Conservation (phyloP, 345 rosid species). For the Garcia nutans region DNA sequence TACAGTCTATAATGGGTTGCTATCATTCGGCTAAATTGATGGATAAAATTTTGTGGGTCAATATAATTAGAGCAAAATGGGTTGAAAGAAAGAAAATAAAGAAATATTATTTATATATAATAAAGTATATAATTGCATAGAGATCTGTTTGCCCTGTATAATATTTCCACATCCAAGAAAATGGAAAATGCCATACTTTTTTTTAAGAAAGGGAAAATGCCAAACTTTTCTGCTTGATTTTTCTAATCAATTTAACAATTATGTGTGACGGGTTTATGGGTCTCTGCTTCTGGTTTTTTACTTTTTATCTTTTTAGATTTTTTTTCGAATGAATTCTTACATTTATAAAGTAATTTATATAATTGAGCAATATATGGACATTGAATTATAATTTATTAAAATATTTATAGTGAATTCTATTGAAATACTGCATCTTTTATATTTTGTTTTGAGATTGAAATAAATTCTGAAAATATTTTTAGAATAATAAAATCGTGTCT, state of each 20-base stretch:
- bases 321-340: too few species aligned
- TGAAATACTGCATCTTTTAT: too few species aligned
- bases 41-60: not conserved
- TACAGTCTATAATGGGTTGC: not conserved
- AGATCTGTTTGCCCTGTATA: not conserved
- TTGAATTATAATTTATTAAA: too few species aligned
- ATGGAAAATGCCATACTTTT: not conserved
- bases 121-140: not conserved
- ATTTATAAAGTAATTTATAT: too few species aligned
- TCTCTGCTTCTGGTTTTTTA: not conserved
- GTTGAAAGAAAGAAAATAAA: not conserved
- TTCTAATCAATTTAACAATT: not conserved
- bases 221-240: not conserved
- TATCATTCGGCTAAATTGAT: not conserved
- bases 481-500: too few species aligned
- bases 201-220: too few species aligned
- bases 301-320: not conserved
- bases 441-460: too few species aligned
- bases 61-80: too few species aligned
- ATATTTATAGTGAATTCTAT: too few species aligned
- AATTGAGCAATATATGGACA: too few species aligned
- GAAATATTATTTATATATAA: not conserved
- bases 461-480: too few species aligned
- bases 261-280: not conserved
- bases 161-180: not conserved